Evolutionary conservation across 176 grass and related monocot genomes (phyloP), one percentile per base, ranked within the genome.

Genomic region (Triticum turgidum): DNA sequence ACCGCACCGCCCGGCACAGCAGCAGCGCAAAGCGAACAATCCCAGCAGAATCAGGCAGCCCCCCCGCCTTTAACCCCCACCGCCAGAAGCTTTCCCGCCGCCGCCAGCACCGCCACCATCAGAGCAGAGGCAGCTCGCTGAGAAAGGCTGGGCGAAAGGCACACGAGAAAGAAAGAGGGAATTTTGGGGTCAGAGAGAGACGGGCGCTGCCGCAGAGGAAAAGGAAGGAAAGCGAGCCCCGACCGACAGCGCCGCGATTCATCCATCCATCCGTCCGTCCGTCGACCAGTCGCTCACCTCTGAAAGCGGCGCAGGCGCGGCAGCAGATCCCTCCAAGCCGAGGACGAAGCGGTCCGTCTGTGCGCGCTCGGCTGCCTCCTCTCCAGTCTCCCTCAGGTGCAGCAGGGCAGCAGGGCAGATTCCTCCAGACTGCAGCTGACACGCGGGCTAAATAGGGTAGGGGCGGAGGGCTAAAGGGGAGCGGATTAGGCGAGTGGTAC

Each of bases 291-390:
- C 85, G 73, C 80, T 87, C 77, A 88, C 70, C 86, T 85, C 30
- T 77, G 21, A 34, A 32, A 52, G 76, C 58, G 69, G 83, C 69
- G 22, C 67, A 80, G 84, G 51, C 59, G 22, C n/a, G 7, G 20
- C 70, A 29, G 72, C 80, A 69, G 80, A 90, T 90, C 88, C 78
- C 88, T 90, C 88, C 84, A 86, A 90, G 20, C 76, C 18, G 83
- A 88, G 62, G 85, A 84, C 70, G 85, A 76, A 18, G 51, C 21
- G 44, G 71, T 73, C 21, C 70, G 41, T n/a, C 41, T 3, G 37
- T 11, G 29, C 29, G 29, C 29, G 29, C 29, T 29, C 35, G 34
- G 2, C 6, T 11, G 41, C 41, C 41, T 12, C 13, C 33, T 41
- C 69, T 76, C 14, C 73, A 52, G 25, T 52, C 42, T 52, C 44